These are phyloP conservation scores for Fusarium sp. DNA, from an alignment of 2,329 filamentous ascomycete genomes.

Conservation along the genomic window DNA sequence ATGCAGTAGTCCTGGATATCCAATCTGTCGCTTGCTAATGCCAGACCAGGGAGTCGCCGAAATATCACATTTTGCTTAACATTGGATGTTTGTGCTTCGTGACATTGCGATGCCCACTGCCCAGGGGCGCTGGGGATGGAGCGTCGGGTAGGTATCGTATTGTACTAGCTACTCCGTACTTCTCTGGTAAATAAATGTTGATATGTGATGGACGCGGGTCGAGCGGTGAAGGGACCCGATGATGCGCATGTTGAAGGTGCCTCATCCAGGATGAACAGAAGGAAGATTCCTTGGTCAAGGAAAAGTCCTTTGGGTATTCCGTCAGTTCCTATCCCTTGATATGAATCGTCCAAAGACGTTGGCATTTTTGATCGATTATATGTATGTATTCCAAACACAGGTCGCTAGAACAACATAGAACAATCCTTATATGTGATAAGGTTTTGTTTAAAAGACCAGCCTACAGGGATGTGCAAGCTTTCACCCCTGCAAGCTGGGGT, in stretches of 20 bases:
- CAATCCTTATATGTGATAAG: constrained; percentile 2
- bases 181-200: not conserved
- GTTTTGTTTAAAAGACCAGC: not conserved
- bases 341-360: not conserved
- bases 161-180: not conserved
- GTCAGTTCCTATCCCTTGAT: not conserved
- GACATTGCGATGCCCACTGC: not conserved
- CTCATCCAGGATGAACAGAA: not conserved
- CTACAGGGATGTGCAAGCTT: not conserved
- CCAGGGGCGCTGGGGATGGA: not conserved
- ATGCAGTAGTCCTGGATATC: not conserved
- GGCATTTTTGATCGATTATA: not conserved
- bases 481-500: not conserved
- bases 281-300: not conserved
- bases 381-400: not conserved
- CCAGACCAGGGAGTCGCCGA: not conserved
- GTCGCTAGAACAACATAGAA: not conserved
- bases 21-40: not conserved
- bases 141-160: not conserved
- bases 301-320: not conserved
- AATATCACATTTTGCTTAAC: not conserved
- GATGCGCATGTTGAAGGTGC: not conserved
- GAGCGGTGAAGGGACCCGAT: constrained; percentile 14
- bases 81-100: not conserved
- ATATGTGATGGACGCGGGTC: constrained; percentile 1